Base-by-base conservation (phyloP, 768 basidiomycete genomes). In the Termitomyces sp. region DNA sequence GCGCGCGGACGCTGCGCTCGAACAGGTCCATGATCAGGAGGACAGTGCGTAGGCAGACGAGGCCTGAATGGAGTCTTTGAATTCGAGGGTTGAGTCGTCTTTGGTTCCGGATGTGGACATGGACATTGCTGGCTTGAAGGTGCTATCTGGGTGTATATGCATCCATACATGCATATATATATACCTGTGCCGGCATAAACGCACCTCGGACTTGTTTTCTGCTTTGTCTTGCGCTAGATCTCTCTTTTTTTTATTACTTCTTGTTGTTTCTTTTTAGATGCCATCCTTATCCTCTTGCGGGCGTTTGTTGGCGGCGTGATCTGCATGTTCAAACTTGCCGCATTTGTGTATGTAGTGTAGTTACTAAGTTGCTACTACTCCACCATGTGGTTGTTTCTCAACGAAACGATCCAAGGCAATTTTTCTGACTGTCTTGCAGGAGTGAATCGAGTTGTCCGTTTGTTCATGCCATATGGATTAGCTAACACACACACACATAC, bases 1-100 rank as follows among this genome's bases (percentile, higher is more conserved):
- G 66, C 82, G 83, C 73, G 96, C 95, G 4, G 95, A 98, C 63
- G 91, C 87, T 10, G 95, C 92, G 2, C 80, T 98, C 53, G 89
- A 82, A 65, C 82, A 85, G 29, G 65, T 66, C n/a, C 62, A 62
- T 21, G 59, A 38, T 35, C 19, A 35, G 4, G 50, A 61, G 17
- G 49, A 40, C 37, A 40, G 23, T n/a, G 49, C 49, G 10, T 51
- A 51, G 12, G n/a, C n/a, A n/a, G n/a, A n/a, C 19, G 11, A 32
- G 23, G 7, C 21, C 14, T 2, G 7, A 7, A 4, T 48, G 12
- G n/a, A 32, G 27, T 19, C 5, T 23, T 31, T 31, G 27, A 44
- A 9, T 3, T 34, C 7, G 12, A 10, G 21, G 10, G 8, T 1
- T 16, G 16, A 4, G 21, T 29, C 0, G 31, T 34, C 42, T 0